A percentile compares a stretch with the other conserved stretches of the same genome.
These are phyloP conservation scores for Fusarium pseudograminearum DNA, from an alignment of 2,329 filamentous ascomycete genomes.

Conservation along the genomic window DNA sequence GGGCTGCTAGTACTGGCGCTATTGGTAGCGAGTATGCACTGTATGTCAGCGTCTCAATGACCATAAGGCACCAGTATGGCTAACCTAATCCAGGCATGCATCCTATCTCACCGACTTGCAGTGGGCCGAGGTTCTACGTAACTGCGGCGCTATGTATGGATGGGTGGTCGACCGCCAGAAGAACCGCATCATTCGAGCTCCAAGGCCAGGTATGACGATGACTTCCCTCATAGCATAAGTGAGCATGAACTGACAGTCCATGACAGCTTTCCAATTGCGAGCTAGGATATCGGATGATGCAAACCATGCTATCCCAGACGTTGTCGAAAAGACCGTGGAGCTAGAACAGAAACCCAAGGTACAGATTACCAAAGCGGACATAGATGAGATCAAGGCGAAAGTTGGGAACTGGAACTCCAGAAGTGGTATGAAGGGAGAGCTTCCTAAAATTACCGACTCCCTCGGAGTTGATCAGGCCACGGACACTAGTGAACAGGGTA, in stretches of 20 bases:
- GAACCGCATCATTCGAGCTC: background rate
- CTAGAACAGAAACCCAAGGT: background rate
- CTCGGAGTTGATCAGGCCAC: background rate
- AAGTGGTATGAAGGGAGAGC: background rate
- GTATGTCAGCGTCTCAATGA: background rate
- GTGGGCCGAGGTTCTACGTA: background rate
- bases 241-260: background rate
- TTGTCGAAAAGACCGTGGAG: background rate
- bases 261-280: background rate
- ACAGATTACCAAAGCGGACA: background rate
- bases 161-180: background rate
- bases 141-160: background rate
- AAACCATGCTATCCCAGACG: background rate
- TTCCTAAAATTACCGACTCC: background rate
- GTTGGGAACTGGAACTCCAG: background rate
- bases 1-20: background rate
- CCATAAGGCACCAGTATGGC: background rate
- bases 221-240: background rate
- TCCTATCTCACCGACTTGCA: background rate
- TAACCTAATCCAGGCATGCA: background rate
- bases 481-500: background rate
- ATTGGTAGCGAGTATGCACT: background rate
- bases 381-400: background rate
- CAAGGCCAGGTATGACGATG: background rate
- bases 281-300: background rate